Base-by-base conservation (phyloP, 2,329 filamentous ascomycete genomes). In the Epichloe gansuensis region DNA sequence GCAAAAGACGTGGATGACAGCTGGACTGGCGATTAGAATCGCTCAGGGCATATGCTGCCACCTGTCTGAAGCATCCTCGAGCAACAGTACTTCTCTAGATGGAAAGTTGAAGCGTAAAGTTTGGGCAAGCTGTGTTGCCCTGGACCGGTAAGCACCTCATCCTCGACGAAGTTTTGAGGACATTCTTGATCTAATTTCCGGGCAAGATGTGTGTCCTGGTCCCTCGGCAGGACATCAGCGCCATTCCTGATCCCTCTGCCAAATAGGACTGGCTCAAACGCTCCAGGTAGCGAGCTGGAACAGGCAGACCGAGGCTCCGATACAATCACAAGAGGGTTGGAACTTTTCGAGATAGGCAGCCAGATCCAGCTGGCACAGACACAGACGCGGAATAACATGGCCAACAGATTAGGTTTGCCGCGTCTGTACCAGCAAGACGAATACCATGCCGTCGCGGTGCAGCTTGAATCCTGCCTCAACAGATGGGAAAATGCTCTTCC, bases 331-430 rank as follows among this genome's bases (percentile, higher is more conserved):
- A 35, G 44, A 5, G 34, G 15, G 13, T 27, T 21, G 3, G n/a
- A 35, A 47, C 44, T 52, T 49, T 74, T 11, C 78, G 67, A 65
- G 80, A 80, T 1, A 47, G 49, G 45, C 15, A 53, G 51, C 36
- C 55, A 53, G 23, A 53, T 55, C 21, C 49, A 52, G 31, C 17
- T 56, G 35, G 51, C 51, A 36, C 52, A 53, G 39, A 47, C 43
- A 42, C 47, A 53, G 31, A 47, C 47, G 17, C 47, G 51, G 25
- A 49, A 53, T 36, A 45, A n/a, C 21, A 34, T 53, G 13, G 40
- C 39, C 34, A 36, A 35, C 27, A 54, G 47, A 27, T 47, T 49
- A n/a, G 46, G 51, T 4, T 35, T 52, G 11, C 51, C 51, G 1
- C 45, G 51, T 15, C 31, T 52, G 25, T 48, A 52, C 34, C 51